These are phyloP conservation scores for Claviceps humidiphila DNA, from an alignment of 2,329 filamentous ascomycete genomes.

Conservation along the genomic window DNA sequence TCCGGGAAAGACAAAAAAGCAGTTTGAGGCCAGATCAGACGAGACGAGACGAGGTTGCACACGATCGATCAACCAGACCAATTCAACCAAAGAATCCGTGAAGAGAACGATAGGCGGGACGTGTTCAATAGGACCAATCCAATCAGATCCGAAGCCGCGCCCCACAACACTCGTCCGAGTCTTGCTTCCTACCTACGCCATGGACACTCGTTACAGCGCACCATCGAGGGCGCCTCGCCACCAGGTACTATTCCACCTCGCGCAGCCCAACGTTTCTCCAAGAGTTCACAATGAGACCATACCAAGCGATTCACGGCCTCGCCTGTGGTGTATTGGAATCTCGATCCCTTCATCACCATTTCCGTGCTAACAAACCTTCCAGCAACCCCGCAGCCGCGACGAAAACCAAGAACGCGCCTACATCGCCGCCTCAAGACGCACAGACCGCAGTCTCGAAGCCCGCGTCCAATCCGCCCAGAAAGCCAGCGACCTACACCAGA, in stretches of 20 bases:
- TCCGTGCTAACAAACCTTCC: neutral
- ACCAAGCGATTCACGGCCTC: too few species aligned
- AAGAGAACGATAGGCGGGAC: neutral
- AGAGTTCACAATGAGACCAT: too few species aligned
- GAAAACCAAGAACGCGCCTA: constrained; percentile 83
- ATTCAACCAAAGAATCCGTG: neutral
- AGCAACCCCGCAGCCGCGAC: constrained; percentile 23
- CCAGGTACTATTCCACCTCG: neutral
- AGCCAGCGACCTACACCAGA: constrained; percentile 85
- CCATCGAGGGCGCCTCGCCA: neutral
- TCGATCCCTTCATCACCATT: too few species aligned
- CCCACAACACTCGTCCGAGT: neutral
- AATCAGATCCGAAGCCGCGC: neutral
- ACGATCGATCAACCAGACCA: neutral
- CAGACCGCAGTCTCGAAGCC: constrained; percentile 77
- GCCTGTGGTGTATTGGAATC: too few species aligned
- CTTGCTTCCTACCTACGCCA: neutral
- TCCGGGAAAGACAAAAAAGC: too few species aligned
- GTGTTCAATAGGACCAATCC: too few species aligned
- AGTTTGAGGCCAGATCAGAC: too few species aligned
- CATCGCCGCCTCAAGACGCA: constrained; percentile 77
- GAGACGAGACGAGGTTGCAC: too few species aligned
- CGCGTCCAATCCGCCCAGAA: constrained; percentile 75
- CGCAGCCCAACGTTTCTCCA: too few species aligned
- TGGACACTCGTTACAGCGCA: neutral